Base-by-base conservation (phyloP, 163 green algal species). In the Coccomyxa subellipsoidea region DNA sequence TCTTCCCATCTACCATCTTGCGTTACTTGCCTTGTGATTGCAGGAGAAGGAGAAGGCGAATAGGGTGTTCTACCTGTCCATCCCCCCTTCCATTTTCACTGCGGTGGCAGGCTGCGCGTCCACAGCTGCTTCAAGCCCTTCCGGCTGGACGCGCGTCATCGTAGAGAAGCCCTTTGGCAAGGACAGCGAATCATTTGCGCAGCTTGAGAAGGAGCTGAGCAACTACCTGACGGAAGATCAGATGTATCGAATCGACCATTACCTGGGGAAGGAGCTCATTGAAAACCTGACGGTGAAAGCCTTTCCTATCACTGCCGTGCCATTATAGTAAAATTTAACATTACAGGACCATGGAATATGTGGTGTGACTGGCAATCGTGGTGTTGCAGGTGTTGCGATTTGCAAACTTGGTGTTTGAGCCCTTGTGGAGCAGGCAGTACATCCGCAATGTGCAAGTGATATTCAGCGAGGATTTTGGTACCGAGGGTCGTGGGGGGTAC, bases 181-280 rank as follows among this genome's bases (percentile, higher is more conserved):
- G 25, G 97, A 99, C 90, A 85, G 97, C 39, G 83, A 88, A 18
- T 94, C 84, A 77, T 92, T 87, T n/a, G 95, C 99, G 87, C 79
- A 92, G 71, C 91, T 99, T 77, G 91, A 89, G 2, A 76, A 89
- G 4, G 39, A 92, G 66, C 90, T 99, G 37, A 90, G 91, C 70
- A 53, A 78, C 54, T 87, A 97, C 38, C 99, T 95, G 81, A 88
- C 89, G 0, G 97, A 99, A 88, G 89, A 95, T n/a, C 87, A 97
- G 84, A 81, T 99, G 35, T 99, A 98, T 88, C 88, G 96, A 66
- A 99, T 99, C 73, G 96, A 99, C 86, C 96, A 99, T 91, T 99
- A 99, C 90, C 92, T 99, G 78, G 96, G 96, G 78, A 97, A 97
- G 87, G 90, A 95, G 88, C 71, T 96, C 84, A 87, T 84, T 31